These are phyloP conservation scores for Myriosclerotinia scirpicola DNA, from an alignment of 2,329 filamentous ascomycete species.

Conservation along the genomic window DNA sequence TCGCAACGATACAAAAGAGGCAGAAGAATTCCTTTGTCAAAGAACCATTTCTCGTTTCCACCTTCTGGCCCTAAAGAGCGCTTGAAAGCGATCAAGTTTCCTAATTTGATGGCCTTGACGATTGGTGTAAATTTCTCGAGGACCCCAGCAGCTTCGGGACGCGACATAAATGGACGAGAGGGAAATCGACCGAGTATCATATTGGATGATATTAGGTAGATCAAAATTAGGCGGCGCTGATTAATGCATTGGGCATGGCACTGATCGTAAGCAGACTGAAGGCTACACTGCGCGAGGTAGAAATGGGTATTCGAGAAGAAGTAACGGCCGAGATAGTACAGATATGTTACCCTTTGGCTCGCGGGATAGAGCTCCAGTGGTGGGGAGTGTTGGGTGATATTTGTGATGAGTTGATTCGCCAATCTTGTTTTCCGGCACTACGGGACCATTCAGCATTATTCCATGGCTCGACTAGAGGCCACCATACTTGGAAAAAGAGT, in stretches of 20 bases:
- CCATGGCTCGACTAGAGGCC: slow-evolving; percentile 18
- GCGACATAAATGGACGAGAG: slow-evolving; percentile 61
- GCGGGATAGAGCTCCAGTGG: slow-evolving; percentile 80
- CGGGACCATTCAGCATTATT: slow-evolving; percentile 19
- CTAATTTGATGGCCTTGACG: slow-evolving; percentile 68
- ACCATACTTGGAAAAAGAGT: slow-evolving; percentile 73
- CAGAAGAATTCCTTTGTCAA: slow-evolving; percentile 72
- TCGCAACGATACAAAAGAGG: slow-evolving; percentile 76
- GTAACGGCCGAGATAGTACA: slow-evolving; percentile 92
- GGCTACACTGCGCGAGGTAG: slow-evolving; percentile 69
- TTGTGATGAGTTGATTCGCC: slow-evolving; percentile 84
- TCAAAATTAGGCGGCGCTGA: slow-evolving; percentile 78
- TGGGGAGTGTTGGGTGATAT: slow-evolving; percentile 80
- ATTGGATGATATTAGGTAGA: slow-evolving; percentile 80
- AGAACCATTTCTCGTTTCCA: slow-evolving; percentile 68
- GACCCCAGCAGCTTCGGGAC: slow-evolving; percentile 68
- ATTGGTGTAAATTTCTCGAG: slow-evolving; percentile 69
- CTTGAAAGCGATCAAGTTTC: slow-evolving; percentile 74
- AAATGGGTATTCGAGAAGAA: slow-evolving; percentile 85
- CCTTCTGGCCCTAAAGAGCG: slow-evolving; percentile 58
- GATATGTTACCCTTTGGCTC: slow-evolving; percentile 83
- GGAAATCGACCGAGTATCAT: slow-evolving; percentile 84
- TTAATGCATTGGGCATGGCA: slow-evolving; percentile 70
- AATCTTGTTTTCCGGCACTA: slow-evolving; percentile 79
- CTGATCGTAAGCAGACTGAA: slow-evolving; percentile 79